These are phyloP conservation scores for Albugo laibachii DNA, from an alignment of 352 stramenopile species.

Conservation along the genomic window DNA sequence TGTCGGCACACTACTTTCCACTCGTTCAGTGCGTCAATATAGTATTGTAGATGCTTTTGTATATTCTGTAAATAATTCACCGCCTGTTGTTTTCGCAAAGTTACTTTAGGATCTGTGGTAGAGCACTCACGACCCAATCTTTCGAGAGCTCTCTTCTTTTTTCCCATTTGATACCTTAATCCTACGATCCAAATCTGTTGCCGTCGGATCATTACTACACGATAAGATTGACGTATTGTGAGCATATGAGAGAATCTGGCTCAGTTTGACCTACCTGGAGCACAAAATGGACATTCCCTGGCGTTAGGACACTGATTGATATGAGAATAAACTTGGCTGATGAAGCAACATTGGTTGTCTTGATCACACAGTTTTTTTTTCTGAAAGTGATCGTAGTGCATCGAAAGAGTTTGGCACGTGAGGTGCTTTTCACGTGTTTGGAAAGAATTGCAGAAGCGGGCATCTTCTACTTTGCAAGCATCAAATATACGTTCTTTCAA, in stretches of 20 bases:
- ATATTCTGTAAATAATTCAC: conserved; percentile 7
- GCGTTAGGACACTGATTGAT: conserved; percentile 9
- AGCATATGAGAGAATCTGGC: not conserved
- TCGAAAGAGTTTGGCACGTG: conserved; percentile 9
- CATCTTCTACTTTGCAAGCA: conserved; percentile 18
- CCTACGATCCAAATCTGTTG: conserved; percentile 11
- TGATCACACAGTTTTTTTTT: conserved; percentile 10
- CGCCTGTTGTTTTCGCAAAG: conserved; percentile 19
- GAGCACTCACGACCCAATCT: not conserved
- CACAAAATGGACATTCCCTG: conserved; percentile 16
- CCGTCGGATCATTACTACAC: conserved; percentile 7
- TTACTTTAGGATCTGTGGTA: conserved; percentile 12
- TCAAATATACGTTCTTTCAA: conserved; percentile 11
- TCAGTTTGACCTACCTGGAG: conserved; percentile 6
- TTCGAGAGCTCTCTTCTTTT: conserved; percentile 12
- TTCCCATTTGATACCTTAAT: conserved; percentile 14
- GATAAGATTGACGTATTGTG: conserved; percentile 2
- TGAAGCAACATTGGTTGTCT: conserved; percentile 10
- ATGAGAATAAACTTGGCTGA: conserved; percentile 12
- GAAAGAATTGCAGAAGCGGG: conserved; percentile 16
- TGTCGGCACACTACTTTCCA: too few species aligned
- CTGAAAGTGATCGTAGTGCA: conserved; percentile 20
- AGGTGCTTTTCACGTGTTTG: conserved; percentile 12
- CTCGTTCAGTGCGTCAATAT: too few species aligned
- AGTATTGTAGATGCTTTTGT: too few species aligned